These are phyloP conservation scores for Aspergillus pseudonomiae DNA, from an alignment of 2,329 filamentous ascomycete species.

Conservation along the genomic window DNA sequence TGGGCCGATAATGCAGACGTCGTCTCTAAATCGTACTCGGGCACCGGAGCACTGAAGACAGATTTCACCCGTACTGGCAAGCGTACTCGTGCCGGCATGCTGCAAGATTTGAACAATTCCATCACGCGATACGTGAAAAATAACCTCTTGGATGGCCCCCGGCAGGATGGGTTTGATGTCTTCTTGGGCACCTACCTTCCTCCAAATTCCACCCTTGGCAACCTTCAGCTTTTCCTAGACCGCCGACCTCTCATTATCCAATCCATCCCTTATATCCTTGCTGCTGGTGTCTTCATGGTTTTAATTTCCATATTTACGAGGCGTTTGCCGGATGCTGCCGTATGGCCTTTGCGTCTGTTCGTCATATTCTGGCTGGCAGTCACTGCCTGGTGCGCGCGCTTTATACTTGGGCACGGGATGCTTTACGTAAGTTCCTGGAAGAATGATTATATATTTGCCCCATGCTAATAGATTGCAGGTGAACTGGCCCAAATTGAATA, in stretches of 20 bases:
- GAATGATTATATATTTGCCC: background rate
- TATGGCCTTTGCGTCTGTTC: slow-evolving; percentile 82
- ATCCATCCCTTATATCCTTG: slow-evolving; percentile 87
- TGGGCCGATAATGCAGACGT: slow-evolving; percentile 99
- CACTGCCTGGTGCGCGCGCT: slow-evolving; percentile 71
- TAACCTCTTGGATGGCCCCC: slow-evolving; percentile 91
- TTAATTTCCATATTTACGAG: slow-evolving; percentile 74
- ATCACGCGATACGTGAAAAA: slow-evolving; percentile 88
- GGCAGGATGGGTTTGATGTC: slow-evolving; percentile 93
- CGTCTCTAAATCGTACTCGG: slow-evolving; percentile 89
- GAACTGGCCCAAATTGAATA: slow-evolving; percentile 97
- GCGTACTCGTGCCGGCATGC: slow-evolving; percentile 79
- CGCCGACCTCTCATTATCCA: slow-evolving; percentile 84
- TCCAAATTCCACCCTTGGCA: slow-evolving; percentile 69
- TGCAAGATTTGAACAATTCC: slow-evolving; percentile 87
- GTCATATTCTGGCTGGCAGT: slow-evolving; percentile 75
- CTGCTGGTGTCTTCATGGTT: slow-evolving; percentile 82
- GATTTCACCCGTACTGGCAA: slow-evolving; percentile 94
- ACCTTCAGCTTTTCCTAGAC: slow-evolving; percentile 78
- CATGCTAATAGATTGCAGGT: slow-evolving; percentile 60
- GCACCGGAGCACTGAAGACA: slow-evolving; percentile 96
- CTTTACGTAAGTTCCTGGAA: slow-evolving; percentile 74
- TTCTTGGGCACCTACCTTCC: slow-evolving; percentile 88
- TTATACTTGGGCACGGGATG: slow-evolving; percentile 83
- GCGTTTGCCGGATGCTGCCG: slow-evolving; percentile 69